Conservation (phyloP, 441 rosid genomes). For the Populus hybrid region DNA sequence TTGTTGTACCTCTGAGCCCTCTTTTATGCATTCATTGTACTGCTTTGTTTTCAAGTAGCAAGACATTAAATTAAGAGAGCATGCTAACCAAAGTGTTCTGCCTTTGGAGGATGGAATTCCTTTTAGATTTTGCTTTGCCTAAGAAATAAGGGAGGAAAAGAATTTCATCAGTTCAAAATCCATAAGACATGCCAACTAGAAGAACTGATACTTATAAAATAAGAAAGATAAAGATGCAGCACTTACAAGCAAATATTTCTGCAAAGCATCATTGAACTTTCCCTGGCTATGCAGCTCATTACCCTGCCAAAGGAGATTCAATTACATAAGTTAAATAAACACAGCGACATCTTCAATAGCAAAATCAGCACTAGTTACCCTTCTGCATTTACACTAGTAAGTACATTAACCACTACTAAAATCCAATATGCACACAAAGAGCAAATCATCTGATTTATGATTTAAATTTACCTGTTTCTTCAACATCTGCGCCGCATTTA, state of each 20-base stretch:
- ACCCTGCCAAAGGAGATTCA: conserved; percentile 49
- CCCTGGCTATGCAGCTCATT: conserved; percentile 83
- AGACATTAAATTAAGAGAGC: conserved; percentile 93
- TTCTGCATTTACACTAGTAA: neutral
- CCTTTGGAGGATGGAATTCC: conserved; percentile 61
- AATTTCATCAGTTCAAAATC: conserved; percentile 13
- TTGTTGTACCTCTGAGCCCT: conserved; percentile 75
- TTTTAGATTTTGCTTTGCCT: conserved; percentile 82
- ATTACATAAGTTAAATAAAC: neutral
- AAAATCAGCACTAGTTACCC: neutral
- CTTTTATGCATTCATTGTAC: conserved; percentile 62
- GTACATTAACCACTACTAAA: neutral
- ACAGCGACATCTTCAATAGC: neutral
- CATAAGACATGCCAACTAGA: neutral
- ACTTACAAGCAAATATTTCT: conserved; percentile 80
- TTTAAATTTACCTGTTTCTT: conserved; percentile 54
- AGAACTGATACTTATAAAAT: conserved; percentile 2
- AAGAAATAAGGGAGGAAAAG: conserved; percentile 10
- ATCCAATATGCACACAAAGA: neutral
- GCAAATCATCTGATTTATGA: neutral
- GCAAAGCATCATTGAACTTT: conserved; percentile 55
- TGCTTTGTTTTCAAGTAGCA: conserved; percentile 80
- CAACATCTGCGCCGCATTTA: conserved; percentile 78
- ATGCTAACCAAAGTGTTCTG: conserved; percentile 56
- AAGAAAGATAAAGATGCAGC: conserved; percentile 8